Base-by-base conservation (phyloP, 768 basidiomycete species). In the Austroboletus eburneus region DNA sequence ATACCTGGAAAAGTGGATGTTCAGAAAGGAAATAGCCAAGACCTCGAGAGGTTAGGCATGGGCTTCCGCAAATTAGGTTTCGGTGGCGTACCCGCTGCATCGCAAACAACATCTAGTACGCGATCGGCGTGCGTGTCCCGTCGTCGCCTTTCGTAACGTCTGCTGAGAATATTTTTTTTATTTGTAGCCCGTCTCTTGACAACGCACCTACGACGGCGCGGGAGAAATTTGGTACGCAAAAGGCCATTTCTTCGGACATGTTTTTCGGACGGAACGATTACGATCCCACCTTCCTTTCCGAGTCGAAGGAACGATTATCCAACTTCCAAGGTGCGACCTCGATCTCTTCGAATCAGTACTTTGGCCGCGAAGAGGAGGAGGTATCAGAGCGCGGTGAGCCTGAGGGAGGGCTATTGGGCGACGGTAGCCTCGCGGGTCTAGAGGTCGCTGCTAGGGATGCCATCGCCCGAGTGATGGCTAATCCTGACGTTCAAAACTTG, bases 231-330 rank as follows among this genome's bases (percentile, higher is more conserved):
- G 90, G 91, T 2, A 66, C 61, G 49, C 96, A 98, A 64, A 99
- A 97, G 63, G 92, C 80, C 44, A 99, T 99, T 64, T 97, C 94
- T 5, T 95, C 92, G 4, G 96, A 98, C 61, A 92, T 93, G 89
- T 97, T 86, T 73, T 98, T 98, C 64, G 91, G 85, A 20, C 80
- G 95, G 34, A 87, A 87, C 40, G 66, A 82, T 18, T 97, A 96
- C 69, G 94, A 98, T 61, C 80, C 90, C 2, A 58, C 65, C 30
- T 74, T 81, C 4, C 58, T 78, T 34, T 68, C 73, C 38, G 92
- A 97, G 68, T 93, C 93, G 5, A 87, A 91, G 59, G 68, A 76
- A 10, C 83, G 95, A 3, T 72, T 97, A 34, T 79, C 85, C 57
- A 72, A 78, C 33, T 99, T 99, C 81, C 80, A 83, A 58, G 95